Conservation (phyloP, 2,329 filamentous ascomycete species). For the Trichothecium roseum region DNA sequence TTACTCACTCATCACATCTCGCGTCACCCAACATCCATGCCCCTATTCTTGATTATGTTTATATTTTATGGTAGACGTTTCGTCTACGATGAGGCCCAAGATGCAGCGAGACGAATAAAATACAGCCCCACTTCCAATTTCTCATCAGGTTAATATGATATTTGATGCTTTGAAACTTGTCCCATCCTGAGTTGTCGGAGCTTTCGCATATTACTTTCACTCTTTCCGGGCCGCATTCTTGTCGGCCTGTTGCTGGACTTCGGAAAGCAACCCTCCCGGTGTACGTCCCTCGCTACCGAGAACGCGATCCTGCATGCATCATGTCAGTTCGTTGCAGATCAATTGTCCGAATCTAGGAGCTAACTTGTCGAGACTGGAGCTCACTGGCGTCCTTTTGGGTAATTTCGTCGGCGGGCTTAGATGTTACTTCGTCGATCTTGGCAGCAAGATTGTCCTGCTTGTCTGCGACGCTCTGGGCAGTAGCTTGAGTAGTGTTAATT, state of each 20-base stretch:
- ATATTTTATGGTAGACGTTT: too few relatives aligned
- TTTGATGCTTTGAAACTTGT: too few relatives aligned
- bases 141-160: too few relatives aligned
- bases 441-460: constrained; percentile 4
- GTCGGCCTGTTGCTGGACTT: constrained; percentile 5
- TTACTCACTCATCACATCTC: too few relatives aligned
- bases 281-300: constrained; percentile 2
- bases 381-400: constrained; percentile 2
- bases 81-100: too few relatives aligned
- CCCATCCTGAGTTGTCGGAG: too few relatives aligned
- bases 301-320: constrained; percentile 2
- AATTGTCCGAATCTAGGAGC: not conserved
- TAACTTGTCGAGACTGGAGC: constrained; percentile 2
- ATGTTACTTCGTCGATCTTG: not conserved
- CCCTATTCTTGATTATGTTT: too few relatives aligned
- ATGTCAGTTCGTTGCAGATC: not conserved
- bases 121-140: too few relatives aligned
- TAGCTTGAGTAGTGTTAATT: not conserved
- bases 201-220: too few relatives aligned
- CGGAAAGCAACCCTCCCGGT: not conserved
- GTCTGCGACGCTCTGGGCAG: constrained; percentile 5
- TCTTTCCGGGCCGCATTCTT: constrained; percentile 1
- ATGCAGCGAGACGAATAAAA: too few relatives aligned
- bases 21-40: too few relatives aligned
- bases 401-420: constrained; percentile 1